Conservation (phyloP, 164 flowering plant species). For the Piper betle region DNA sequence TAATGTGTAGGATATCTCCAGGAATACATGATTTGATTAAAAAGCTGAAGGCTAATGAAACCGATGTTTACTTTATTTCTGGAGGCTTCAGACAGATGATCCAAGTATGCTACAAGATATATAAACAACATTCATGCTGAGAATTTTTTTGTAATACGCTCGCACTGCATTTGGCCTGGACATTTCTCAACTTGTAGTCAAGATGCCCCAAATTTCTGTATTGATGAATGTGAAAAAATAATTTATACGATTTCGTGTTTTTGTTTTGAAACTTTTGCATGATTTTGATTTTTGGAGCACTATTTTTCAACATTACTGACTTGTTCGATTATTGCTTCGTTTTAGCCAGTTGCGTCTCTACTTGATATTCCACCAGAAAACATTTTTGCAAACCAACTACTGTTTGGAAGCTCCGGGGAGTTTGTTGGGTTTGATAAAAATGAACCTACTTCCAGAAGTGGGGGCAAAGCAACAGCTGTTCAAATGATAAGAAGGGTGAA, state of each 20-base stretch:
- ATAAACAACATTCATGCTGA: no score
- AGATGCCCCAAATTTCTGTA: no score
- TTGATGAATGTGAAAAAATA: no score
- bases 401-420: conserved; percentile 65
- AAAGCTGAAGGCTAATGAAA: conserved; percentile 55
- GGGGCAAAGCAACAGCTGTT: conserved; percentile 92
- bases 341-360: conserved; percentile 75
- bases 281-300: background rate
- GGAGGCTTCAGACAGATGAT: conserved; percentile 99
- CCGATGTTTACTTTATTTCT: conserved; percentile 62
- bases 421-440: conserved; percentile 68
- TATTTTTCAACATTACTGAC: background rate
- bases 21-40: conserved; percentile 68
- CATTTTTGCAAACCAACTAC: conserved; percentile 79
- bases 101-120: conserved; percentile 31
- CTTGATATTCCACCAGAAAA: conserved; percentile 78
- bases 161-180: no score
- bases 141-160: no score
- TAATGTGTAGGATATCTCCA: conserved; percentile 61
- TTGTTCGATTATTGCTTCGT: conserved; percentile 4
- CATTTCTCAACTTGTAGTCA: no score
- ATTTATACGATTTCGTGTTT: background rate
- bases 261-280: background rate
- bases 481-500: conserved; percentile 63
- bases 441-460: conserved; percentile 95